Percentiles rank a stretch among this genome's conserved stretches.
phyloP scores from a whole-genome alignment of 2,329 filamentous ascomycete genomes.

The Bipolaris victoriae region DNA sequence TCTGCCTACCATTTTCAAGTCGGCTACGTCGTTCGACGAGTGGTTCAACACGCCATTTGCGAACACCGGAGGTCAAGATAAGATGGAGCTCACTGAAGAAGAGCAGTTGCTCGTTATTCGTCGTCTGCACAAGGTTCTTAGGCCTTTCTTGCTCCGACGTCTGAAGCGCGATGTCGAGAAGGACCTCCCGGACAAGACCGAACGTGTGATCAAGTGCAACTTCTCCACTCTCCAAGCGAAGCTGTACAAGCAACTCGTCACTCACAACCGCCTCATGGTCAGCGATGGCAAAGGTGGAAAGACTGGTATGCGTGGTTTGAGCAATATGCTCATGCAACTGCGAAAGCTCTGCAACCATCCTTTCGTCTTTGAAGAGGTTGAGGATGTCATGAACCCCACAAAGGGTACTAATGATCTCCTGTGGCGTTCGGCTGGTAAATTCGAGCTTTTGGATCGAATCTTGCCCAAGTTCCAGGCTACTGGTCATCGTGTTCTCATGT shows the following conservation, averaged over 20 bases:
- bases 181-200: slow-evolving; percentile 97
- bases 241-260: slow-evolving; percentile 96
- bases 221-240: slow-evolving; percentile 93
- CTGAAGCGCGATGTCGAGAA: slow-evolving; percentile 99
- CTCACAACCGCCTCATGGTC: slow-evolving; percentile 91
- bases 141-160: slow-evolving; percentile 96
- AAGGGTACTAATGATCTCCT: slow-evolving; percentile 89
- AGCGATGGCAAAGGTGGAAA: slow-evolving; percentile 95
- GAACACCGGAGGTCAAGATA: slow-evolving; percentile 96
- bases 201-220: slow-evolving; percentile 99
- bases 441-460: slow-evolving; percentile 90
- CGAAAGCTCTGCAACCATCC: slow-evolving; percentile 99
- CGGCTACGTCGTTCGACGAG: slow-evolving; percentile 97
- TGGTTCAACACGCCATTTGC: slow-evolving; percentile 99
- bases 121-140: slow-evolving; percentile 95
- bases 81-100: slow-evolving; percentile 99
- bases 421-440: slow-evolving; percentile 96
- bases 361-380: slow-evolving; percentile 97
- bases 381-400: slow-evolving; percentile 95
- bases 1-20: slow-evolving; percentile 98
- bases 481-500: slow-evolving; percentile 96
- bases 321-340: slow-evolving; percentile 99
- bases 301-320: slow-evolving; percentile 89
- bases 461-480: slow-evolving; percentile 91
- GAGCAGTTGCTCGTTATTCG: slow-evolving; percentile 98